A percentile compares a stretch with the other conserved stretches of the same genome.
phyloP scores from a whole-genome alignment of 2,329 filamentous ascomycete species.

The Cercospora beticola region DNA sequence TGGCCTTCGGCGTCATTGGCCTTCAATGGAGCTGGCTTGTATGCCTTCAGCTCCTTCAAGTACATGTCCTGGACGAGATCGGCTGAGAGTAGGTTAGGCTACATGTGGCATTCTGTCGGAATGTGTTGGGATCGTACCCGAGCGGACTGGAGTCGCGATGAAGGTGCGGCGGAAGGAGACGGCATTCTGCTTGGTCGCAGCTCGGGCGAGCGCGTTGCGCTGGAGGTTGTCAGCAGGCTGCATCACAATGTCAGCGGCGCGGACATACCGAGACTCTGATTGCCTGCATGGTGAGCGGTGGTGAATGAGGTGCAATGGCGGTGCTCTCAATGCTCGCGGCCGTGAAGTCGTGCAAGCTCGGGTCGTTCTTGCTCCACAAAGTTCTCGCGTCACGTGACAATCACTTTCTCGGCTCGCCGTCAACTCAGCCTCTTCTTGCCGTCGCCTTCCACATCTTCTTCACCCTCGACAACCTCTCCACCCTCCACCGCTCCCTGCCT shows the following conservation, averaged over 20 bases:
- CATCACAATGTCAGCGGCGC: conserved; percentile 30
- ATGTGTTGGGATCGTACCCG: conserved; percentile 51
- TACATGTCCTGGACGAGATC: conserved; percentile 98
- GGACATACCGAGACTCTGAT: conserved; percentile 58
- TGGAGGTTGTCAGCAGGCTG: conserved; percentile 38
- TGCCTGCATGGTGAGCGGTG: conserved; percentile 53
- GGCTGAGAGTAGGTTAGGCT: conserved; percentile 55
- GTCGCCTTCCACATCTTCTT: conserved; percentile 18
- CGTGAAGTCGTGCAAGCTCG: conserved; percentile 7
- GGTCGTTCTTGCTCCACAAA: conserved; percentile 9
- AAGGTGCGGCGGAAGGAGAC: conserved; percentile 61
- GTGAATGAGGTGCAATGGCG: conserved; percentile 1
- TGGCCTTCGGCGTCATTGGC: conserved; percentile 83
- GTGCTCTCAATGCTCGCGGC: conserved; percentile 6
- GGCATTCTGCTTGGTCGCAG: conserved; percentile 57
- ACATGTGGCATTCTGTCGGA: not conserved
- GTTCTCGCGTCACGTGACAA: not conserved
- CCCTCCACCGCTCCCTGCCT: conserved; percentile 27
- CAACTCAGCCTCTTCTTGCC: conserved; percentile 8
- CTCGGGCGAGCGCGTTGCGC: conserved; percentile 62
- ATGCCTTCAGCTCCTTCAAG: conserved; percentile 90
- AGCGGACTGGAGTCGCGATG: conserved; percentile 60
- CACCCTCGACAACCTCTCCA: conserved; percentile 23
- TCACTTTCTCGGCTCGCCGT: not conserved
- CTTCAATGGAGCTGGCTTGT: conserved; percentile 85